phyloP scores from a whole-genome alignment of 495 filamentous ascomycete species.

The Talaromyces proteolyticus region DNA sequence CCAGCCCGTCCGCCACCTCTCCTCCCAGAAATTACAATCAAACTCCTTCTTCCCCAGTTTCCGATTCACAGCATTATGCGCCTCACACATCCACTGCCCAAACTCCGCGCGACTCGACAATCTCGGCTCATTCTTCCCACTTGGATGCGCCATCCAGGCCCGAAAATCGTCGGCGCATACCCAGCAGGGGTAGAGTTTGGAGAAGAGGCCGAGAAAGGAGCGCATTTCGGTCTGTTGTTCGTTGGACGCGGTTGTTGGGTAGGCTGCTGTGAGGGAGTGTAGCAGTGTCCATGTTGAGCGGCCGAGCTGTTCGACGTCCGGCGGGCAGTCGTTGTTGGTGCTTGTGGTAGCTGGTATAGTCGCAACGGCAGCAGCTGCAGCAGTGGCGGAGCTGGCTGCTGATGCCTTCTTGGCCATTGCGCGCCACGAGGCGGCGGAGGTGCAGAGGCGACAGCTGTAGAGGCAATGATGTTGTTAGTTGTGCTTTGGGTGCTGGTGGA shows the following conservation, averaged over 20 bases:
- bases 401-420: constrained; percentile 55
- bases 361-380: constrained; percentile 10
- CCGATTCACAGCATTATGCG: constrained; percentile 94
- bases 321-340: constrained; percentile 38
- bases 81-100: constrained; percentile 92
- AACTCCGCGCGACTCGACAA: constrained; percentile 67
- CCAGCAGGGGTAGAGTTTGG: constrained; percentile 90
- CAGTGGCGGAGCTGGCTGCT: constrained; percentile 4
- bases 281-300: constrained; percentile 88
- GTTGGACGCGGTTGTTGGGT: constrained; percentile 61
- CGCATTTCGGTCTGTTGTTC: constrained; percentile 66
- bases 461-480: constrained; percentile 10
- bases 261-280: constrained; percentile 82
- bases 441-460: constrained; percentile 83
- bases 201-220: constrained; percentile 74
- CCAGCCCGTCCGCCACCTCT: constrained; percentile 92
- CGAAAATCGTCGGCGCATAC: constrained; percentile 90
- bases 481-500: neutral
- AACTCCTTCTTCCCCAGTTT: constrained; percentile 90
- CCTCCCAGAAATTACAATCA: constrained; percentile 88
- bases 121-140: constrained; percentile 55
- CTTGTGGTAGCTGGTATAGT: constrained; percentile 13
- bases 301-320: constrained; percentile 71
- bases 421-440: constrained; percentile 63
- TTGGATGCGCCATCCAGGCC: constrained; percentile 64